Percentiles rank a stretch among this genome's conserved stretches.
Evolutionary conservation across 2,329 filamentous ascomycete species (phyloP).

Genomic region (Cadophora sp.): DNA sequence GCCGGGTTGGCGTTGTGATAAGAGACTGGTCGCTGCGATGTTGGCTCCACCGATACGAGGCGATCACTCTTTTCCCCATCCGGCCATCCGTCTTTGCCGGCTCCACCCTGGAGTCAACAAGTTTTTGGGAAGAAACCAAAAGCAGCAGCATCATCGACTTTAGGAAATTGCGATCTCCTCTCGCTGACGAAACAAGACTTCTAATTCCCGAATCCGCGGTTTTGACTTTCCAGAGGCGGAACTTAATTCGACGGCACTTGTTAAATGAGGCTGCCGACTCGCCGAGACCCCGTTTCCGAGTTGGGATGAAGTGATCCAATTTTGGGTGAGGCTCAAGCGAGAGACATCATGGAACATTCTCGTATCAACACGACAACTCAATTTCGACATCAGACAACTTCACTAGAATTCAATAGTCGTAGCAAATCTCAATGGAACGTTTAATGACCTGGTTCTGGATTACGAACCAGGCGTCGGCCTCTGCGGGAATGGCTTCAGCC

Average conservation of each 20-base stretch:
- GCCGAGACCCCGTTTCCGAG: background rate
- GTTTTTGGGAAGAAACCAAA: background rate
- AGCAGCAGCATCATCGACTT: background rate
- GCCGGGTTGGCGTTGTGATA: background rate
- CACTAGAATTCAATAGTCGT: background rate
- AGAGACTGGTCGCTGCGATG: background rate
- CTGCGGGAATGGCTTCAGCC: too few species aligned
- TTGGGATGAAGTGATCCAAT: background rate
- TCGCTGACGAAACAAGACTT: slow-evolving; percentile 4
- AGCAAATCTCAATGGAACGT: background rate
- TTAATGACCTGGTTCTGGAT: background rate
- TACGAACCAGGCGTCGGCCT: background rate
- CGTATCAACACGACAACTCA: slow-evolving; percentile 2
- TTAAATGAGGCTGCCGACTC: background rate
- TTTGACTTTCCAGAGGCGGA: background rate
- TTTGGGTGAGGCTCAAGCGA: background rate
- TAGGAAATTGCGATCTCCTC: slow-evolving; percentile 17
- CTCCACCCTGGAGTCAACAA: background rate
- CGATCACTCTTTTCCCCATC: slow-evolving; percentile 1
- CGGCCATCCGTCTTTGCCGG: slow-evolving; percentile 12
- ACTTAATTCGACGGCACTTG: slow-evolving; percentile 9
- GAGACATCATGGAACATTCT: slow-evolving; percentile 3
- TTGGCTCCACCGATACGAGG: slow-evolving; percentile 6
- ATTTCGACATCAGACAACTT: background rate
- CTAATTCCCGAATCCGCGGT: background rate